Evolutionary conservation across 371 early-diverging fungal genomes (phyloP), one percentile per base, ranked within the genome.

Genomic region (Lichtheimia ornata): DNA sequence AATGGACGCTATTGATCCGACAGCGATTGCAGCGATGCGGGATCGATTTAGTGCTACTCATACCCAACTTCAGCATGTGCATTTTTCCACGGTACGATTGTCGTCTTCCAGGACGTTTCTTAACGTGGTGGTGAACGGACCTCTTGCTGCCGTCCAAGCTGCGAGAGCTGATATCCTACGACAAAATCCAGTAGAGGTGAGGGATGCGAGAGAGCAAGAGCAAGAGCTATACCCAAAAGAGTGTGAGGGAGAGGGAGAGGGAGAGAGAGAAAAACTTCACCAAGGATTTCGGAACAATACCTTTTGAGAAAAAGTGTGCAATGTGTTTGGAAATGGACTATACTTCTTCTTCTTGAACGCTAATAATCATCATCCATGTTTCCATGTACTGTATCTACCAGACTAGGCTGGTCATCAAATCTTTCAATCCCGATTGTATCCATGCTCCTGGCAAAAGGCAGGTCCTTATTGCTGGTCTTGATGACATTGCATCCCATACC

Each of bases 141-240:
- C 64, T 45, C 55, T 45, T 15, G 27, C 60, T 5, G 45, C 49
- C 5, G 61, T 58, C 0, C 24, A 56, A 9, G 30, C 61, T 24
- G 64, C 69, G 20, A 61, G 64, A 45, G 61, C 58, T 14, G 64
- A 59, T 24, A 42, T 68, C 25, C 40, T 68, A 41, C 55, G 69
- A 49, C 54, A 61, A 17, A 61, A 58, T 47, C 64, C 62, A 24
- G 53, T 55, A 28, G 44, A 63, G 61, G 69, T 68, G 61, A 22
- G 30, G 2, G 2, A n/a, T n/a, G n/a, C n/a, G n/a, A n/a, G n/a
- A n/a, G n/a, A n/a, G n/a, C n/a, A n/a, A n/a, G n/a, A n/a, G n/a
- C n/a, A n/a, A 24, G 4, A 47, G 17, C 2, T 47, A 2, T 47
- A 22, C 22, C 22, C 22, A 22, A 22, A 22, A 22, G 22, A 22